These are phyloP conservation scores for Naganishia sp. DNA, from an alignment of 1,284 basidiomycete genomes.

Conservation along the genomic window DNA sequence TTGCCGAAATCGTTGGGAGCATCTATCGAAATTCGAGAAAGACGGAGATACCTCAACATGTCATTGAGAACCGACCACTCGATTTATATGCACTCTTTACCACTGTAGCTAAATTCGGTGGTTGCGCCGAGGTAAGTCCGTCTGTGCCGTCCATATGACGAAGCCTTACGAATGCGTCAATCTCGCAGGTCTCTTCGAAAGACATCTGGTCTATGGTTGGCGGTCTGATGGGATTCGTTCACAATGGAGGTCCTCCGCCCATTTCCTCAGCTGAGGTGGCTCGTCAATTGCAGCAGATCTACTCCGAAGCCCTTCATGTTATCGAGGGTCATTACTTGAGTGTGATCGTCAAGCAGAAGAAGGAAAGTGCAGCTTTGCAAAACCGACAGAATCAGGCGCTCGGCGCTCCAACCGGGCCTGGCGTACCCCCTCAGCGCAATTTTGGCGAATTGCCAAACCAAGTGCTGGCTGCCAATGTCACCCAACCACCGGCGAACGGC, in stretches of 20 bases:
- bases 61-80: slow-evolving; percentile 33
- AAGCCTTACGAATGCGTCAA: not conserved
- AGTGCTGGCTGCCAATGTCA: not conserved
- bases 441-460: not conserved
- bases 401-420: not conserved
- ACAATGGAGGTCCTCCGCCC: slow-evolving; percentile 38
- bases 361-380: slow-evolving; percentile 6
- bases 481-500: not conserved
- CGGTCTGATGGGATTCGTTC: slow-evolving; percentile 42
- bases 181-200: slow-evolving; percentile 21
- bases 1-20: slow-evolving; percentile 18
- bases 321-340: slow-evolving; percentile 21
- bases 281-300: slow-evolving; percentile 39
- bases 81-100: slow-evolving; percentile 42
- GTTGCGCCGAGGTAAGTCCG: slow-evolving; percentile 40
- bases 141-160: not conserved
- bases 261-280: slow-evolving; percentile 38
- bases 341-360: slow-evolving; percentile 26
- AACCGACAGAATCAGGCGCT: slow-evolving; percentile 7
- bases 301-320: slow-evolving; percentile 29
- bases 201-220: slow-evolving; percentile 41
- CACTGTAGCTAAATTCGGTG: slow-evolving; percentile 43
- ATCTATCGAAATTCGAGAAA: slow-evolving; percentile 19
- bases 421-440: not conserved
- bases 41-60: slow-evolving; percentile 18